Evolutionary conservation across 306 rosid species (phyloP).

Genomic region (Clitoria ternatea): DNA sequence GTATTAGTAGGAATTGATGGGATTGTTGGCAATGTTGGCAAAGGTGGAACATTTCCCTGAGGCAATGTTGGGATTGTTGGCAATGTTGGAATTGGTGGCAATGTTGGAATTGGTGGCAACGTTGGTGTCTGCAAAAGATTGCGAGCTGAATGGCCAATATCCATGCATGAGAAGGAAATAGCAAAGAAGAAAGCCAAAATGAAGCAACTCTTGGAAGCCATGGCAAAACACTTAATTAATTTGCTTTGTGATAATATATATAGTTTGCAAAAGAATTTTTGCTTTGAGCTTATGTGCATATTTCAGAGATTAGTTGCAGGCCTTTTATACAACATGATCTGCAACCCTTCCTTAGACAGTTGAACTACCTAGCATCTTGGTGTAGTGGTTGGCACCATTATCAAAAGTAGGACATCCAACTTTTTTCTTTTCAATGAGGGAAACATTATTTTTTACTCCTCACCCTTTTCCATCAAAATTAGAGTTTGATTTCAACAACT

Average conservation of each 20-base stretch:
- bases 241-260: background rate
- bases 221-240: background rate
- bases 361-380: background rate
- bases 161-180: conserved; percentile 24
- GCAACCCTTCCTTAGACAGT: background rate
- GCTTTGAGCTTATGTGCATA: conserved; percentile 12
- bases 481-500: too few relatives aligned
- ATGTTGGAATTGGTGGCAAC: conserved; percentile 25
- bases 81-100: conserved; percentile 29
- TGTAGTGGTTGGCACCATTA: conserved; percentile 22
- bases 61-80: conserved; percentile 25
- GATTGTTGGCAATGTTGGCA: conserved; percentile 29
- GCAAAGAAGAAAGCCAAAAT: conserved; percentile 24
- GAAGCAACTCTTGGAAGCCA: conserved; percentile 28
- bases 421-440: background rate
- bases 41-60: conserved; percentile 18
- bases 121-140: conserved; percentile 27
- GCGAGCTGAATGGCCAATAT: conserved; percentile 13
- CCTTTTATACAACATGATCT: conserved; percentile 16
- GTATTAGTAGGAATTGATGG: conserved; percentile 6
- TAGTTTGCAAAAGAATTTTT: background rate
- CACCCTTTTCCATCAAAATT: too few relatives aligned
- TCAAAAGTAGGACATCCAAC: conserved; percentile 27
- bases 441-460: background rate
- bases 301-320: background rate